These are phyloP conservation scores for Acanthamoeba healyi DNA, from an alignment of 208 protist genomes.

Conservation along the genomic window DNA sequence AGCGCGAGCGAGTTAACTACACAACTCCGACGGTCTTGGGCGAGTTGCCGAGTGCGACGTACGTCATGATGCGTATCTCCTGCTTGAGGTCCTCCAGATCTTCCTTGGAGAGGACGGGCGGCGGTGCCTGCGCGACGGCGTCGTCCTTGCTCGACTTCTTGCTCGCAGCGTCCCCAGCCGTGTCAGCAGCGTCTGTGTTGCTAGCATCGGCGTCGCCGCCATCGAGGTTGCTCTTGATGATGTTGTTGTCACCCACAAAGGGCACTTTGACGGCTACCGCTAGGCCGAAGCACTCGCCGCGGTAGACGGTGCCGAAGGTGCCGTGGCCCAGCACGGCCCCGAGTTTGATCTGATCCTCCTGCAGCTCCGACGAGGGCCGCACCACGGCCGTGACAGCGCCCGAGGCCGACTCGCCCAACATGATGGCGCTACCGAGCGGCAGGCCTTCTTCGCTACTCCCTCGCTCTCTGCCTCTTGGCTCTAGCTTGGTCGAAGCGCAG, in stretches of 20 bases:
- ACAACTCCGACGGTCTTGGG: not conserved
- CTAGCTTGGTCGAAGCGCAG: too few relatives aligned
- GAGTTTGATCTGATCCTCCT: slow-evolving; percentile 44
- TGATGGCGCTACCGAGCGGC: too few relatives aligned
- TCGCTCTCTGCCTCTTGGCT: too few relatives aligned
- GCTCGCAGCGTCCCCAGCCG: not conserved
- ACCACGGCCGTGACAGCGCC: not conserved
- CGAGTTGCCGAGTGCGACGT: not conserved
- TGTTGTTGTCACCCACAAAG: not conserved
- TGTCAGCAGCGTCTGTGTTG: not conserved
- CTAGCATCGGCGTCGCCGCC: not conserved
- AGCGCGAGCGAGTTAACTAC: too few relatives aligned
- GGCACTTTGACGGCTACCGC: slow-evolving; percentile 63
- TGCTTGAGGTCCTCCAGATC: slow-evolving; percentile 56
- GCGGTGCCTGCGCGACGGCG: too few relatives aligned
- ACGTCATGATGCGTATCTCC: slow-evolving; percentile 72
- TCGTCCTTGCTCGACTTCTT: not conserved
- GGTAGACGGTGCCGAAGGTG: slow-evolving; percentile 63
- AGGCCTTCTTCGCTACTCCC: too few relatives aligned
- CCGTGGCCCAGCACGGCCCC: slow-evolving; percentile 16
- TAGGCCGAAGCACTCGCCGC: slow-evolving; percentile 55
- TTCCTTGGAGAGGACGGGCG: not conserved
- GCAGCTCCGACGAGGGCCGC: not conserved
- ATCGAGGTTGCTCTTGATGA: not conserved
- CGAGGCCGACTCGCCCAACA: not conserved